phyloP scores from a whole-genome alignment of 2,329 filamentous ascomycete species.

The Aureobasidium sp. region DNA sequence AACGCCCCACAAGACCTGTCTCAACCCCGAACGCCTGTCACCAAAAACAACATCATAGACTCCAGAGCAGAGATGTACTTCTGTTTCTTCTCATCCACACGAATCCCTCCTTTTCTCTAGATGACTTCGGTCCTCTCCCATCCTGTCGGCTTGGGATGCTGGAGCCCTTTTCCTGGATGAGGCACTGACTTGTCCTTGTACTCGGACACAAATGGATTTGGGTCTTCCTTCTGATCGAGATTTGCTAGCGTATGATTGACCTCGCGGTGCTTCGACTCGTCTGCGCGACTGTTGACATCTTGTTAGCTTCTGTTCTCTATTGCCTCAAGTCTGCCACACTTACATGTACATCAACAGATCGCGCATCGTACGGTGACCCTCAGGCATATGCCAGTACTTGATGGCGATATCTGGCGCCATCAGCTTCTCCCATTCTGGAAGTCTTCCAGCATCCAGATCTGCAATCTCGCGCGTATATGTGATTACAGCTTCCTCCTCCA shows the following conservation, averaged over 20 bases:
- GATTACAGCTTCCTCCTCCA: conserved; percentile 94
- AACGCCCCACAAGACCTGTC: background rate
- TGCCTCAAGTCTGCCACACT: conserved; percentile 22
- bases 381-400: conserved; percentile 90
- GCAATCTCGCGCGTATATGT: conserved; percentile 87
- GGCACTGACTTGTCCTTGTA: conserved; percentile 64
- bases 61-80: background rate
- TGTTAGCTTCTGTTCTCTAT: background rate
- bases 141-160: conserved; percentile 59
- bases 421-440: conserved; percentile 76
- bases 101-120: background rate
- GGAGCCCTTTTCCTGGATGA: conserved; percentile 64
- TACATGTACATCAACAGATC: conserved; percentile 77
- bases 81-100: background rate
- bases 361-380: conserved; percentile 72
- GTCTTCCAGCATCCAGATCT: conserved; percentile 76
- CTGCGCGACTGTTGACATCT: conserved; percentile 47
- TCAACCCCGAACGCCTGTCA: conserved; percentile 13
- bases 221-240: conserved; percentile 74
- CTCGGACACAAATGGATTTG: conserved; percentile 82
- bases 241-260: conserved; percentile 95
- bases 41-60: background rate
- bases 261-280: conserved; percentile 73
- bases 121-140: conserved; percentile 75
- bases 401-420: conserved; percentile 81